phyloP scores from a whole-genome alignment of 495 filamentous ascomycete genomes.

The Thozetella sp. region DNA sequence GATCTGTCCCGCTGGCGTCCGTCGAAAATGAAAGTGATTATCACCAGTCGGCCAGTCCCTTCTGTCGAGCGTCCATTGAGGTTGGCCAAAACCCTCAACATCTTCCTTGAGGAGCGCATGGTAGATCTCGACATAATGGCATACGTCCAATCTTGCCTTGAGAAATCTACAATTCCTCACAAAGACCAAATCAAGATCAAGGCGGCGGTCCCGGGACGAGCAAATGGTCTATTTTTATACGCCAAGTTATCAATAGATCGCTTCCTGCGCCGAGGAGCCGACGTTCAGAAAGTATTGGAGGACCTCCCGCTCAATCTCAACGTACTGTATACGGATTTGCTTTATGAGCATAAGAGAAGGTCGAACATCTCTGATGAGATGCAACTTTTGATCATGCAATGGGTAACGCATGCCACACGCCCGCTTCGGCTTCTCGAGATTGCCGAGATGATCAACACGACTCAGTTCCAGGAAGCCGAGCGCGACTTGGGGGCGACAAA shows the following conservation, averaged over 20 bases:
- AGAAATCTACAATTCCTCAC: conserved; percentile 9
- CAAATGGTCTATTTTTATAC: conserved; percentile 43
- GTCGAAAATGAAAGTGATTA: conserved; percentile 37
- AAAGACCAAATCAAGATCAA: conserved; percentile 11
- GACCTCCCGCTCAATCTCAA: conserved; percentile 36
- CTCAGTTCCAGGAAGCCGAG: conserved; percentile 4
- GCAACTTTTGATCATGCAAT: conserved; percentile 47
- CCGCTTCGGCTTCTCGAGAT: conserved; percentile 54
- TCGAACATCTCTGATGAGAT: conserved; percentile 34
- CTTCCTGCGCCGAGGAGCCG: conserved; percentile 23
- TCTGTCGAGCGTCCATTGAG: conserved; percentile 25
- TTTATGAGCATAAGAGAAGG: conserved; percentile 38
- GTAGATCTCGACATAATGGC: conserved; percentile 42
- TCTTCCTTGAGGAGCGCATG: conserved; percentile 35
- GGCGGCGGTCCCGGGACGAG: conserved; percentile 19
- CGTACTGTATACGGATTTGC: conserved; percentile 47
- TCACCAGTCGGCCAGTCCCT: conserved; percentile 43
- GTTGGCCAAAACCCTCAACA: conserved; percentile 10
- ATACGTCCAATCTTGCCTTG: conserved; percentile 32
- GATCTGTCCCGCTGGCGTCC: conserved; percentile 38
- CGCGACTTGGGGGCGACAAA: conserved; percentile 20
- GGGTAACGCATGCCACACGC: conserved; percentile 50
- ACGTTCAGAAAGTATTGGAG: conserved; percentile 13
- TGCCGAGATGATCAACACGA: conserved; percentile 37
- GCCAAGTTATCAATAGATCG: conserved; percentile 50